A percentile compares a stretch with the other conserved stretches of the same genome.
These are phyloP conservation scores for Chaetoceros tenuissimus DNA, from an alignment of 108 stramenopile species.

Conservation along the genomic window DNA sequence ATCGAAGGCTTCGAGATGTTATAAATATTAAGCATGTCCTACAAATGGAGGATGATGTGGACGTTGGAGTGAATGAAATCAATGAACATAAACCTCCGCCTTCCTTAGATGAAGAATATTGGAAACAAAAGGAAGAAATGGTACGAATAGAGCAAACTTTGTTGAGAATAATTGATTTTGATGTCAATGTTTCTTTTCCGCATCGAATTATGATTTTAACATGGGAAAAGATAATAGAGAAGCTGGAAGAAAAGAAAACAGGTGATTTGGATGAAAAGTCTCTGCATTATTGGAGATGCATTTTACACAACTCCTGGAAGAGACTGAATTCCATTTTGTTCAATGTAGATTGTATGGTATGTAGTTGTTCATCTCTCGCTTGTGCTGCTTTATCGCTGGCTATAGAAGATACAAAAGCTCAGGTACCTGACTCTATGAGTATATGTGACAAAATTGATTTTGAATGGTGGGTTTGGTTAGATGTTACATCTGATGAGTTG, in stretches of 20 bases:
- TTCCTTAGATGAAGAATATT: conserved; percentile 57
- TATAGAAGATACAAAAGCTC: conserved; percentile 6
- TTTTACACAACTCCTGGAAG: conserved; percentile 24
- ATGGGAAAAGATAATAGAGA: conserved; percentile 22
- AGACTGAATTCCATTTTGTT: conserved; percentile 50
- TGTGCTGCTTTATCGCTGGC: conserved; percentile 50
- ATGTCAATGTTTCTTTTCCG: conserved; percentile 57
- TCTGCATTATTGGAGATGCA: conserved; percentile 8
- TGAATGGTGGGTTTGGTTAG: neutral
- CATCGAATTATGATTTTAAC: conserved; percentile 51
- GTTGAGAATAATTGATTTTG: conserved; percentile 66
- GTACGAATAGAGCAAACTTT: conserved; percentile 64
- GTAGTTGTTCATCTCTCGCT: conserved; percentile 29
- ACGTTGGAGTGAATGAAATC: neutral
- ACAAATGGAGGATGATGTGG: neutral
- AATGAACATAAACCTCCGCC: conserved; percentile 5
- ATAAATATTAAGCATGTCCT: conserved; percentile 13
- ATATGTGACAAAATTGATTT: too few species aligned
- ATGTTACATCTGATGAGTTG: neutral
- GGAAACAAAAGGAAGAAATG: conserved; percentile 53
- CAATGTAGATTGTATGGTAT: conserved; percentile 24
- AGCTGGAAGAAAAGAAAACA: neutral
- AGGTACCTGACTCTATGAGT: neutral
- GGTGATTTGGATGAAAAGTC: conserved; percentile 11
- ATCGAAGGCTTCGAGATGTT: conserved; percentile 68